Evolutionary conservation across 306 rosid species (phyloP).

Genomic region (Corylus americana): DNA sequence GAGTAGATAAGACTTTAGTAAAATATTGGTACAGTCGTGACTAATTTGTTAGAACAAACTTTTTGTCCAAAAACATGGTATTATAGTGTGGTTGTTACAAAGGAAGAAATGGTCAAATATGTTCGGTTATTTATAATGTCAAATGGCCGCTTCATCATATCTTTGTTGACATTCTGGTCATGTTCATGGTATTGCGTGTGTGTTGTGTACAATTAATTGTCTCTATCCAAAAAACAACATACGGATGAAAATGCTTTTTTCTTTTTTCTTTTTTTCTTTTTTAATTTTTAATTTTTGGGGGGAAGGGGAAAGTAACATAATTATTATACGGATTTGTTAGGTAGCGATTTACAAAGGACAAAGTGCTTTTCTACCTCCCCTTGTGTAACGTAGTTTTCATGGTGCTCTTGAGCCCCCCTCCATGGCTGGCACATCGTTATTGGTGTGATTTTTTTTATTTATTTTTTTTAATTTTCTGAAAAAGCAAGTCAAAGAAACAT

Average conservation of each 20-base stretch:
- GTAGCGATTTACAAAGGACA: background rate
- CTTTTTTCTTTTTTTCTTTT: no score
- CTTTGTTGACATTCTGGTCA: background rate
- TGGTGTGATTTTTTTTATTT: background rate
- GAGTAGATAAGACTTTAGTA: background rate
- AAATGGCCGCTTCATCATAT: background rate
- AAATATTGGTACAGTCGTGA: background rate
- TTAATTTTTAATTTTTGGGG: no score
- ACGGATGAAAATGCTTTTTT: no score
- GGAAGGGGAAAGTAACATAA: no score
- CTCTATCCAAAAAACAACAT: no score
- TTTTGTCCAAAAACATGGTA: background rate
- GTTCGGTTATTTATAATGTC: background rate
- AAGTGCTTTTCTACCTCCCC: background rate
- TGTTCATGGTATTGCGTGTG: background rate
- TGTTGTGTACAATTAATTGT: background rate
- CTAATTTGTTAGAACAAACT: background rate
- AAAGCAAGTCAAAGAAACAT: background rate
- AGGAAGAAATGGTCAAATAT: background rate
- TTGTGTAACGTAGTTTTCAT: background rate
- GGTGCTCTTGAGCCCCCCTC: background rate
- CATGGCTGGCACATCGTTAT: background rate
- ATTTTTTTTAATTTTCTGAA: background rate
- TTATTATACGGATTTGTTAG: background rate
- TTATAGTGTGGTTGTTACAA: background rate